Evolutionary conservation across 2,329 filamentous ascomycete species (phyloP).

Genomic region (Aotearoamyces nothofagi): DNA sequence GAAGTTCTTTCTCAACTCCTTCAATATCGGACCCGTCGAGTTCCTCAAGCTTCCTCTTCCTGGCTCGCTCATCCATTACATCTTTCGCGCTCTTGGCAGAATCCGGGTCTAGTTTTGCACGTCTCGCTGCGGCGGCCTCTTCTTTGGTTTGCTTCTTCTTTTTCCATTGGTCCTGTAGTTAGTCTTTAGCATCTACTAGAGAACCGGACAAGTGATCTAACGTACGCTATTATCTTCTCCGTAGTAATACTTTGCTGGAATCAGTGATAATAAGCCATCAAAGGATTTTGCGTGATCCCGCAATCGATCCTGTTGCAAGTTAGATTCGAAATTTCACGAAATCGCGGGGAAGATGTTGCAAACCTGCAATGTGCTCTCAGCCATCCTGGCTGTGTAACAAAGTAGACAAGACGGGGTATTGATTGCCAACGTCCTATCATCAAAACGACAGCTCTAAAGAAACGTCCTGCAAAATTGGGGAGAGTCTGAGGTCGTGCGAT

Average conservation of each 20-base stretch:
- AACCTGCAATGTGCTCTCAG: conserved; percentile 19
- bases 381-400: conserved; percentile 16
- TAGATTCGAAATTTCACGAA: conserved; percentile 4
- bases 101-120: conserved; percentile 82
- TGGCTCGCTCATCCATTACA: conserved; percentile 70
- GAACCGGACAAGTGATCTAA: conserved; percentile 10
- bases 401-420: conserved; percentile 3
- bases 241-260: conserved; percentile 59
- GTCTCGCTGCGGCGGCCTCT: conserved; percentile 66
- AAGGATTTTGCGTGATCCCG: conserved; percentile 25
- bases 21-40: conserved; percentile 33
- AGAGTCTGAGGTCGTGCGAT: too few relatives aligned
- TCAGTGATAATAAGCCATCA: conserved; percentile 48
- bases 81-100: conserved; percentile 86
- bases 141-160: conserved; percentile 93
- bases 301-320: conserved; percentile 29
- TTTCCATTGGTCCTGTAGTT: conserved; percentile 71
- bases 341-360: conserved; percentile 11
- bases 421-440: too few relatives aligned
- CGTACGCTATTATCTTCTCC: conserved; percentile 53
- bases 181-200: conserved; percentile 4
- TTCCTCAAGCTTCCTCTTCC: conserved; percentile 68
- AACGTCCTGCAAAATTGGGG: too few relatives aligned
- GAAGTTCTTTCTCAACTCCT: conserved; percentile 43
- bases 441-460: too few relatives aligned